Percentiles rank a stretch among this genome's conserved stretches.
phyloP scores from a whole-genome alignment of 2,329 filamentous ascomycete species.

The Magnaporthiopsis rhizophila region DNA sequence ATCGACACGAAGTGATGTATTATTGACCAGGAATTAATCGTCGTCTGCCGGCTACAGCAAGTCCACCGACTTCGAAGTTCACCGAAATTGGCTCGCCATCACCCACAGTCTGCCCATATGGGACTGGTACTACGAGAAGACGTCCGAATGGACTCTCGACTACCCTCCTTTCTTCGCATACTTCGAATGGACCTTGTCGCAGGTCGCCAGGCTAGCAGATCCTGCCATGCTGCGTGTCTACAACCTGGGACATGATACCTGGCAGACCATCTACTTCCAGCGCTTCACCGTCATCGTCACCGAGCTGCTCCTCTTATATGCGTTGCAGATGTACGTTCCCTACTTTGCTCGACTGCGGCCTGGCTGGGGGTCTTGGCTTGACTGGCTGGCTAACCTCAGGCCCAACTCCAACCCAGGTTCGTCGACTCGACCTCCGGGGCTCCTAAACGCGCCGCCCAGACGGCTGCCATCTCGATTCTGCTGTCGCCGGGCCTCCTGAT shows the following conservation, averaged over 20 bases:
- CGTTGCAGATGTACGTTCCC: conserved; percentile 59
- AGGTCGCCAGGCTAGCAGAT: conserved; percentile 69
- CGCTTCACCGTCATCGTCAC: conserved; percentile 77
- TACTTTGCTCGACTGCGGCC: not conserved
- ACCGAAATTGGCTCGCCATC: conserved; percentile 97
- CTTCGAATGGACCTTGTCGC: conserved; percentile 89
- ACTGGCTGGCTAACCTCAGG: not conserved
- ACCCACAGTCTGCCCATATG: conserved; percentile 80
- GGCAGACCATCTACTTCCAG: conserved; percentile 93
- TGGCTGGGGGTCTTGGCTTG: not conserved
- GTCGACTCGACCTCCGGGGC: conserved; percentile 59
- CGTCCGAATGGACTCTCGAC: conserved; percentile 98
- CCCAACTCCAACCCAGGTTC: conserved; percentile 43
- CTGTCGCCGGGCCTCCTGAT: conserved; percentile 90
- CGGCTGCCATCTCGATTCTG: conserved; percentile 78
- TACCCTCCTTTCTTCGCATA: conserved; percentile 97
- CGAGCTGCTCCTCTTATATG: conserved; percentile 76
- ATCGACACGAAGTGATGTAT: not conserved
- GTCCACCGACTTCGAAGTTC: conserved; percentile 98
- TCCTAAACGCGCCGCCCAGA: conserved; percentile 72
- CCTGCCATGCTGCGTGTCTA: conserved; percentile 73
- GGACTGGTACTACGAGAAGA: conserved; percentile 95
- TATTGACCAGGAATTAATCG: not conserved
- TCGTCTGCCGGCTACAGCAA: conserved; percentile 55
- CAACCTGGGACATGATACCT: conserved; percentile 80